phyloP scores from a whole-genome alignment of 257 asterid genomes.

The Solanum appendiculatum region DNA sequence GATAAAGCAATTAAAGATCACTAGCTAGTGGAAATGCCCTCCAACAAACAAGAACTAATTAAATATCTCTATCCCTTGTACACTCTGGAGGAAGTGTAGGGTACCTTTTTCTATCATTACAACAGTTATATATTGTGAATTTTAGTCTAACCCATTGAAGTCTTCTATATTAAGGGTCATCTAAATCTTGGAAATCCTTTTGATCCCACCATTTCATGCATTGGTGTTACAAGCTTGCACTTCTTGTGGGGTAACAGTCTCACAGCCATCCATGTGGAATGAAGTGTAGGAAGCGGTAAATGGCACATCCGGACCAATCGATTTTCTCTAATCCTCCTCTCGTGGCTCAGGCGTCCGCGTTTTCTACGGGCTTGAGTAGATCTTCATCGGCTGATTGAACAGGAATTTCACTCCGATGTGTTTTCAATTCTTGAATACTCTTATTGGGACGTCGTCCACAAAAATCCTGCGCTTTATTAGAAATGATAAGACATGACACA shows the following conservation, averaged over 20 bases:
- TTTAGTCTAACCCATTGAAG: constrained; percentile 22
- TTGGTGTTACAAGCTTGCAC: constrained; percentile 16
- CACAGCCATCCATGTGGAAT: constrained; percentile 28
- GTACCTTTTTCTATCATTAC: constrained; percentile 18
- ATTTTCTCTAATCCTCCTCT: constrained; percentile 34
- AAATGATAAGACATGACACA: too few species aligned
- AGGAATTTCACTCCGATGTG: constrained; percentile 22
- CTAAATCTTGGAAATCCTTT: constrained; percentile 22
- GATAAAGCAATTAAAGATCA: too few species aligned
- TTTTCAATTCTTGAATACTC: constrained; percentile 24
- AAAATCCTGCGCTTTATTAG: too few species aligned
- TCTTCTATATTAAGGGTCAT: constrained; percentile 14
- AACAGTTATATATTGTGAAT: constrained; percentile 25
- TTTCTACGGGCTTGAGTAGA: constrained; percentile 30
- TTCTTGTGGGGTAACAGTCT: constrained; percentile 9
- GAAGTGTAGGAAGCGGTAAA: constrained; percentile 22
- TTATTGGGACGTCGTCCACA: constrained; percentile 23
- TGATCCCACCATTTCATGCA: constrained; percentile 34
- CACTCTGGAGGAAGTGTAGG: constrained; percentile 19
- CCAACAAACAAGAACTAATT: neutral
- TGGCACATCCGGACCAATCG: constrained; percentile 29
- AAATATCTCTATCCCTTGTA: constrained; percentile 16
- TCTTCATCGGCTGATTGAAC: constrained; percentile 23
- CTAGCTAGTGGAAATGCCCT: neutral
- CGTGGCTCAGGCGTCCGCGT: constrained; percentile 36